Base-by-base conservation (phyloP, 228 moss, liverwort and hornwort species). In the Sphagnum magellanicum region DNA sequence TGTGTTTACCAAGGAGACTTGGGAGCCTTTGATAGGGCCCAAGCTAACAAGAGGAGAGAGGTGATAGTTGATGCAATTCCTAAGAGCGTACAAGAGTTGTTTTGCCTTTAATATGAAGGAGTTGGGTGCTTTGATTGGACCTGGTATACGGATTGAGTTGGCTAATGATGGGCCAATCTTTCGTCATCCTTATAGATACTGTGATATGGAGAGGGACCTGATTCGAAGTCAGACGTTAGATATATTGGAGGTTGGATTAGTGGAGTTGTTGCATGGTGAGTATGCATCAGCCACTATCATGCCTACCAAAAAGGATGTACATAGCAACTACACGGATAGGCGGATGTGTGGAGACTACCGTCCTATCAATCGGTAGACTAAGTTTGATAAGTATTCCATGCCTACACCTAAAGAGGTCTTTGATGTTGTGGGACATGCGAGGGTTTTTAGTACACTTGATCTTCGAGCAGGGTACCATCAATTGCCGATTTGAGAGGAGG, bases 311-410 rank as follows among this genome's bases (percentile, higher is more conserved):
- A 67, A 51, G 9, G 67, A 17, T 32, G 32, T 32, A 2, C 32
- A 32, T 32, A 3, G 32, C 3, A 32, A 32, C 32, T 32, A 32
- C 32, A 67, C 0, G 4, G 48, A 67, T 9, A 4, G 11, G 9
- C 4, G 50, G 5, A 48, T 67, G 67, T 67, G 67, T 67, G 67
- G 67, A 52, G 46, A 74, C 53, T 74, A 74, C 4, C 14, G 63
- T 11, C 49, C 4, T 51, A 49, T 75, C 0, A 71, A 76, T 51
- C 9, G 4, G 8, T 0, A 51, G 3, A 71, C 63, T 8, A 48
- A 16, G 4, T 48, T 0, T 0, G 0, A 71, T 14, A 6, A 49
- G 0, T 71, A 71, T 62, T 50, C 70, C 0, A 63, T 71, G 70
- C 70, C 62, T 10, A 63, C 70, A 1, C 70, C 62, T 51, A 0